Evolutionary conservation across 2,329 filamentous ascomycete species (phyloP).

Genomic region (Bretziella fagacearum): DNA sequence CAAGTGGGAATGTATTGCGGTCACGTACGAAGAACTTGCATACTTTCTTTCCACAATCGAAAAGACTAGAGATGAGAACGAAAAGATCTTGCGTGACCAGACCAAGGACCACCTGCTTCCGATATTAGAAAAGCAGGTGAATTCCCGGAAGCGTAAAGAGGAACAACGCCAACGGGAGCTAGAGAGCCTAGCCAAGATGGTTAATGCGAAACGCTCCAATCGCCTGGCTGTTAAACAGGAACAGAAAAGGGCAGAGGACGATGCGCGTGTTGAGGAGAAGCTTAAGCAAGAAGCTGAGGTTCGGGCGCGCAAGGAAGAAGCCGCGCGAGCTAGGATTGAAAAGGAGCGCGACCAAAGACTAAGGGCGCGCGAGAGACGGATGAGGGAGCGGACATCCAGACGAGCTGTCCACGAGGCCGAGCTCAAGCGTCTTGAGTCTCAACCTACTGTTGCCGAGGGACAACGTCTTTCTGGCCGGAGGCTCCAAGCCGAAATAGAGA

Average conservation of each 20-base stretch:
- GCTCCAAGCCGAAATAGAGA: slow-evolving; percentile 62
- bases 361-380: slow-evolving; percentile 67
- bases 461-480: slow-evolving; percentile 21
- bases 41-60: slow-evolving; percentile 52
- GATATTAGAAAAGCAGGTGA: slow-evolving; percentile 61
- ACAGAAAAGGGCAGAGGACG: slow-evolving; percentile 12
- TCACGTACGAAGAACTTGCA: slow-evolving; percentile 63
- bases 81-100: slow-evolving; percentile 57
- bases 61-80: slow-evolving; percentile 67
- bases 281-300: slow-evolving; percentile 38
- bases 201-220: slow-evolving; percentile 86
- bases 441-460: slow-evolving; percentile 1
- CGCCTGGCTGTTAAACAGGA: slow-evolving; percentile 47
- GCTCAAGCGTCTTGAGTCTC: slow-evolving; percentile 49
- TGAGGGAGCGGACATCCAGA: slow-evolving; percentile 71
- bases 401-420: slow-evolving; percentile 75
- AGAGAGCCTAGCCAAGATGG: slow-evolving; percentile 66
- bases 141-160: slow-evolving; percentile 56
- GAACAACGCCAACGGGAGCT: slow-evolving; percentile 58
- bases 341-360: slow-evolving; percentile 63
- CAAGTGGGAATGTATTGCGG: slow-evolving; percentile 81
- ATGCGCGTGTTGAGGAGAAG: slow-evolving; percentile 15
- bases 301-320: slow-evolving; percentile 48
- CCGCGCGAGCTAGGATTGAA: slow-evolving; percentile 38
- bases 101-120: slow-evolving; percentile 68